Conservation (phyloP, 1,139 yeast species). For the Pichia sp. region DNA sequence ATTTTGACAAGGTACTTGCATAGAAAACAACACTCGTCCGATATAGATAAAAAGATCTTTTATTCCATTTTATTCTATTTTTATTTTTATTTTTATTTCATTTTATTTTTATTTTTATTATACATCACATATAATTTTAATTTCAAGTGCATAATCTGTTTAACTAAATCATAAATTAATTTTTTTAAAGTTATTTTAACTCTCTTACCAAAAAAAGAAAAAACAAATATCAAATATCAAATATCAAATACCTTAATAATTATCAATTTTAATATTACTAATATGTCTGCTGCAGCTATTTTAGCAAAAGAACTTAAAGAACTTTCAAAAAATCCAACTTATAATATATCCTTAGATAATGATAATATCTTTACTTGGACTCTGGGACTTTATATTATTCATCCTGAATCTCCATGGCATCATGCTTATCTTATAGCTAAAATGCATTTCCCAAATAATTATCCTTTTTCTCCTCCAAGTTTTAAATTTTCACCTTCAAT, state of each 20-base stretch:
- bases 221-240: neutral
- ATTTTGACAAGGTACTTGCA: no score
- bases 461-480: slow-evolving; percentile 87
- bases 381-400: slow-evolving; percentile 86
- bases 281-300: slow-evolving; percentile 25
- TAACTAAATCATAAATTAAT: no score
- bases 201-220: no score
- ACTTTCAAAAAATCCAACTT: slow-evolving; percentile 51
- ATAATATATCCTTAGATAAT: slow-evolving; percentile 81
- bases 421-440: slow-evolving; percentile 96
- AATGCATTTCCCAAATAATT: slow-evolving; percentile 87
- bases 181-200: no score
- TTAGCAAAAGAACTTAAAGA: slow-evolving; percentile 28
- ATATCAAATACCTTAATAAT: no score
- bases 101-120: no score
- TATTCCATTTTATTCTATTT: no score
- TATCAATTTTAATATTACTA: neutral
- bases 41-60: no score
- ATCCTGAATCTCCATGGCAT: slow-evolving; percentile 83
- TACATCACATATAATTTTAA: no score
- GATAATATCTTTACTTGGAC: slow-evolving; percentile 92
- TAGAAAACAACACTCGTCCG: no score
- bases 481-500: slow-evolving; percentile 93
- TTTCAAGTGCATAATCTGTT: no score
- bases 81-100: no score